Evolutionary conservation across 1,284 basidiomycete species (phyloP).

Genomic region (Malassezia brasiliensis): DNA sequence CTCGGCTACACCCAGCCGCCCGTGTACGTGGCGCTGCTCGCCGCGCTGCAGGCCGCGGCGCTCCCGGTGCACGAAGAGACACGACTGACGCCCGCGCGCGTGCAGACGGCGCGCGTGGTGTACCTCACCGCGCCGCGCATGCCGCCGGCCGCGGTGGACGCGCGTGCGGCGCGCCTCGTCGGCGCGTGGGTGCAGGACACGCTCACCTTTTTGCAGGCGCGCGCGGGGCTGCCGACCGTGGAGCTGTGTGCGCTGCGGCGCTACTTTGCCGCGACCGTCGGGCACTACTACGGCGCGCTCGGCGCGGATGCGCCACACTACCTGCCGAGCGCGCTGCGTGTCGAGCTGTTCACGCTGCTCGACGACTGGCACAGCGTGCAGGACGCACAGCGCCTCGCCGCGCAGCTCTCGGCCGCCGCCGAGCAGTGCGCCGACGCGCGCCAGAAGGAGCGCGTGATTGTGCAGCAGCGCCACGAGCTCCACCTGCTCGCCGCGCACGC

Average conservation of each 20-base stretch:
- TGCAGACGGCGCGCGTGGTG: slow-evolving; percentile 4
- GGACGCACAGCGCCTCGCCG: slow-evolving; percentile 61
- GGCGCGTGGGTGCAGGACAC: slow-evolving; percentile 69
- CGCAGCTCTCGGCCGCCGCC: slow-evolving; percentile 65
- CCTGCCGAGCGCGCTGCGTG: slow-evolving; percentile 64
- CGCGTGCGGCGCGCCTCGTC: slow-evolving; percentile 1
- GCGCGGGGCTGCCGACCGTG: slow-evolving; percentile 56
- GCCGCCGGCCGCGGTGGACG: neutral
- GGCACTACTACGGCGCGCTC: slow-evolving; percentile 70
- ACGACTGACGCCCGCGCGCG: neutral
- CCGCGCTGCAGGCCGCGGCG: neutral
- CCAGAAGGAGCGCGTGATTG: slow-evolving; percentile 30
- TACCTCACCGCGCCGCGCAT: slow-evolving; percentile 5
- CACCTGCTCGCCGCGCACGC: slow-evolving; percentile 61
- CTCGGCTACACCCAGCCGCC: slow-evolving; percentile 2
- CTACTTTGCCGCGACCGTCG: slow-evolving; percentile 79
- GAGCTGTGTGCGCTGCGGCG: slow-evolving; percentile 68
- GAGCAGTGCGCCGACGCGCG: slow-evolving; percentile 52
- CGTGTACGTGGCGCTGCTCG: slow-evolving; percentile 2
- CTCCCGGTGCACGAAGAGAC: neutral
- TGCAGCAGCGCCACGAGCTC: slow-evolving; percentile 55
- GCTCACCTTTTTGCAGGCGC: slow-evolving; percentile 60
- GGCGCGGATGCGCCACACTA: slow-evolving; percentile 64
- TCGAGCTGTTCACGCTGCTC: slow-evolving; percentile 72
- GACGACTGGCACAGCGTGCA: slow-evolving; percentile 84